Evolutionary conservation across 495 filamentous ascomycete species (phyloP).

Genomic region (Lentithecium fluviatile): DNA sequence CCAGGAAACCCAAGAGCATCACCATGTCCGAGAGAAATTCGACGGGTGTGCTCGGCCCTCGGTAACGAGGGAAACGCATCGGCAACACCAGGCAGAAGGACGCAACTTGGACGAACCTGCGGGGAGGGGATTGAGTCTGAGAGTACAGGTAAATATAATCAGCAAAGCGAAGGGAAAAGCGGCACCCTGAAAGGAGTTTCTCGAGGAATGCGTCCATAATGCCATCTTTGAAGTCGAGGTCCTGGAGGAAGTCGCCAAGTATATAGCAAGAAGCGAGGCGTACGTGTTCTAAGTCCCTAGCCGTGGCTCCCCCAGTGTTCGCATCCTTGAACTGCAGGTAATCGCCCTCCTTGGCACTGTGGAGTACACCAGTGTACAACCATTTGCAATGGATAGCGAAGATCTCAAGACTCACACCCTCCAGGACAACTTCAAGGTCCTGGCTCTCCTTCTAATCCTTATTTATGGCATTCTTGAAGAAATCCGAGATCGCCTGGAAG

Average conservation of each 20-base stretch:
- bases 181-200: neutral
- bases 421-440: neutral
- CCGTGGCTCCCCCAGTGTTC: neutral
- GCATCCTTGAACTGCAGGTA: neutral
- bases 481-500: neutral
- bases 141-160: too few species aligned
- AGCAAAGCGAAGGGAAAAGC: too few species aligned
- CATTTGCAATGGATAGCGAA: neutral
- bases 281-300: neutral
- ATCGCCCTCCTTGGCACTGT: neutral
- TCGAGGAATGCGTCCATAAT: neutral
- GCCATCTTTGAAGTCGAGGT: neutral
- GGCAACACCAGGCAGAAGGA: too few species aligned
- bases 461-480: neutral
- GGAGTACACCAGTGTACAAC: neutral
- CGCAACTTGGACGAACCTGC: too few species aligned
- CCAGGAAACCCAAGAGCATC: too few species aligned
- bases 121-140: too few species aligned
- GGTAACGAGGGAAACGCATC: too few species aligned
- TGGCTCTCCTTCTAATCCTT: neutral
- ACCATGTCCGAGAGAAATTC: too few species aligned
- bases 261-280: neutral
- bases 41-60: too few species aligned
- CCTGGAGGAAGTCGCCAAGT: neutral
- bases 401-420: neutral